Evolutionary conservation across 805 yeast genomes (phyloP), one percentile per base, ranked within the genome.

Genomic region (Brettanomyces sp.): DNA sequence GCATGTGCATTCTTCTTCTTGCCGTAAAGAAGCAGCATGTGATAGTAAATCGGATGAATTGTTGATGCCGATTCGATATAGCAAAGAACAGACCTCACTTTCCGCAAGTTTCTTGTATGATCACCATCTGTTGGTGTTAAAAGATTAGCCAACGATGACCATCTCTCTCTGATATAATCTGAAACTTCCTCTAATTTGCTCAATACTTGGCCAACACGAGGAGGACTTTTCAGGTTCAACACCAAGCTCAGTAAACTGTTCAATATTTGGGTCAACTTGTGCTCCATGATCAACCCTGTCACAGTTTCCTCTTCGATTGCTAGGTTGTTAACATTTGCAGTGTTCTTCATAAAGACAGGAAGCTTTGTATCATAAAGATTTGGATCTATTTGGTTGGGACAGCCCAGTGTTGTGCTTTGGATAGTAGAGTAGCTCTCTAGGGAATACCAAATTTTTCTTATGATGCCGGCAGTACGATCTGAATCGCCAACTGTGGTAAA

Each of bases 371-470:
- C 85, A 54, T 63, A 79, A 41, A 64, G 64, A 9, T 65, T 65
- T 1, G 60, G 57, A 45, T 59, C 56, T 14, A 73, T 68, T 9
- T 65, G 49, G 23, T 70, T 55, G 0, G 79, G 74, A 21, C 67
- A 67, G 1, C 86, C 86, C 45, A 70, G 64, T 5, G 67, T 63
- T 47, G 68, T 61, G 18, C 75, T 68, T 45, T 73, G 74, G 43
- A 64, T 62, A 1, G 67, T 50, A 53, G 80, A 86, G 38, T 65
- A 48, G 1, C 72, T 53, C 11, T 76, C 62, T 39, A 81, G 58
- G 25, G 66, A 63, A 55, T 69, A 72, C 86, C 86, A 81, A 4
- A 79, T 68, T 52, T 77, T 79, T 54, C 86, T 67, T 69, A 77
- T 70, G 3, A 79, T 54, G 50, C 76, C 74, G 25, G 70, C 66